Base-by-base conservation (phyloP, 2,329 filamentous ascomycete species). In the Colletotrichum sp. region DNA sequence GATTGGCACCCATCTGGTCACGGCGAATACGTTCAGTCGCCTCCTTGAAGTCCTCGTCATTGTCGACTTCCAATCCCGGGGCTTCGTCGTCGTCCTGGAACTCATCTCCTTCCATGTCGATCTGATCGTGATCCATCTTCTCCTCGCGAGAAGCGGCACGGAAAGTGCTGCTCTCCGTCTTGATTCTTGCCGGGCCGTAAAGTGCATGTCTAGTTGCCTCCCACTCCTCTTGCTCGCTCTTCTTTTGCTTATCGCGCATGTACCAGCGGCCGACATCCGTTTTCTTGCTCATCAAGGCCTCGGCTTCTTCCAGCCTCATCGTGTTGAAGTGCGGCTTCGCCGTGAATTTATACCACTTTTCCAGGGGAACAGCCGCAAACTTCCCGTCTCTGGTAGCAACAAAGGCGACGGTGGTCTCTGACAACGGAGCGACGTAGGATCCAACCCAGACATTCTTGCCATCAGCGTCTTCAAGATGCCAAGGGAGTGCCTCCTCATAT, bases 391-490 rank as follows among this genome's bases (percentile, higher is more conserved):
- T 90, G 38, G 95, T 93, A 8, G 76, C 75, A 58, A 95, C 90
- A 52, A 96, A 90, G 69, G 97, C 93, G 78, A 97, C 93, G 66
- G 96, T 95, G 67, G 95, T 93, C 80, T 96, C 93, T 0, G 96
- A 98, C 48, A 98, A 89, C 21, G 96, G 95, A 30, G 94, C 94
- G 80, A 98, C 94, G 79, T 98, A 98, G 72, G 93, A 94, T 59
- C 96, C 97, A 38, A 97, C 93, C 95, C 96, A 98, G 4, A 95
- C 94, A 80, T 98, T 96, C 83, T 96, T 98, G 78, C 96, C 95
- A 81, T 99, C 96, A 55, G 96, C 97, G 83, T 99, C 97, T 82
- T 99, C 97, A 43, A 99, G 85, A 83, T 98, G 96, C 97, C 97
- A 99, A 7, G 97, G 97, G 65, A 98, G 88, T 5, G 96, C 95